A percentile compares a stretch with the other conserved stretches of the same genome.
These are phyloP conservation scores for Excoecaria cochinchinensis DNA, from an alignment of 345 rosid genomes.

Conservation along the genomic window DNA sequence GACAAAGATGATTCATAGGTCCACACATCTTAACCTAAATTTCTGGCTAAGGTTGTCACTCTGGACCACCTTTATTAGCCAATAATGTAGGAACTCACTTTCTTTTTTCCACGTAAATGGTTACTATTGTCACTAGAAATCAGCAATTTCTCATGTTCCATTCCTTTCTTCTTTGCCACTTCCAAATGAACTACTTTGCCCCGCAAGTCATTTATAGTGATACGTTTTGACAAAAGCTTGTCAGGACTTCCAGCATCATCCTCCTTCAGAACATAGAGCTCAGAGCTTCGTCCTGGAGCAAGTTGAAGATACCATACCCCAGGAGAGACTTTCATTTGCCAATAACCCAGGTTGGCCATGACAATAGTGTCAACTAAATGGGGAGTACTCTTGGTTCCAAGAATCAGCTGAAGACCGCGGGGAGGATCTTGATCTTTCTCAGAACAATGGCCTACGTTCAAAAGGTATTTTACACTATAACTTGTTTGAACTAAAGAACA, in stretches of 20 bases:
- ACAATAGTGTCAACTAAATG: constrained; percentile 97
- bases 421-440: constrained; percentile 98
- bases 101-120: constrained; percentile 39
- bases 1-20: constrained; percentile 14
- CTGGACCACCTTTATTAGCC: constrained; percentile 11
- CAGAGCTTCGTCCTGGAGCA: constrained; percentile 96
- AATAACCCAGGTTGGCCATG: constrained; percentile 99
- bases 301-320: constrained; percentile 98
- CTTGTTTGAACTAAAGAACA: background rate
- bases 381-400: constrained; percentile 85
- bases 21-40: constrained; percentile 1
- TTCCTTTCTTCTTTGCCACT: constrained; percentile 85
- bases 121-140: constrained; percentile 59
- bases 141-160: constrained; percentile 84
- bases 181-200: constrained; percentile 95
- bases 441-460: constrained; percentile 76
- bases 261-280: constrained; percentile 67
- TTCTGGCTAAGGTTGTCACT: background rate
- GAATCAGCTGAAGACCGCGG: constrained; percentile 96
- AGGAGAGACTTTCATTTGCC: constrained; percentile 99
- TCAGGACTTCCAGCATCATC: constrained; percentile 45
- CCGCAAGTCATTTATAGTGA: constrained; percentile 80
- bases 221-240: constrained; percentile 59
- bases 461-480: background rate
- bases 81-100: constrained; percentile 40